Evolutionary conservation across 1,284 basidiomycete genomes (phyloP), one percentile per base, ranked within the genome.

Genomic region (Pseudozyma hubeiensis): DNA sequence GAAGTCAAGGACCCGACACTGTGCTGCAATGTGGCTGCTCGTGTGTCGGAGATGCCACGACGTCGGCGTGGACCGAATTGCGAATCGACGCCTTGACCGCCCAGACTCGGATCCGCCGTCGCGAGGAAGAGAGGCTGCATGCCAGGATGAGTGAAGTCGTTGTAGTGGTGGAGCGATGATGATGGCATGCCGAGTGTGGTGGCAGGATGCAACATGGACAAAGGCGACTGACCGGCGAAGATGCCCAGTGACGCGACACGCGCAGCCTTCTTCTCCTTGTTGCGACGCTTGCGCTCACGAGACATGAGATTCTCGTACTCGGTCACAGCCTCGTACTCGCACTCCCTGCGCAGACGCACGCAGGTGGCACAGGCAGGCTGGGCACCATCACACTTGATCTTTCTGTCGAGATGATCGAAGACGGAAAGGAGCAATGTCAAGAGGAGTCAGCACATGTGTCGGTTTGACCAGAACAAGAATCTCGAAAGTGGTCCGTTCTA

Each of bases 321-420:
- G 11, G 71, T 78, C 11, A 81, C 79, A 6, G 75, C 75, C 64
- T 81, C 75, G 63, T 81, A 81, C 39, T 78, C 78, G 60, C 79
- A 81, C 57, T 75, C 65, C 29, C 79, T 56, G 48, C 73, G 70
- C 14, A 81, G 56, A 7, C 76, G 78, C 13, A 74, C 69, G 52
- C 79, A 81, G 19, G 78, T 79, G 19, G 77, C 71, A 55, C 79
- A 81, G 2, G 69, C 48, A 11, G 79, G 79, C 53, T 79, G 76
- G 0, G 67, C 52, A 24, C 79, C 79, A 29, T 81, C 79, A 41
- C 79, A 81, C 40, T 77, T 79, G 61, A 81, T 81, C 50, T 81
- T 81, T 14, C 78, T 79, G 45, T 48, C n/a, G 30, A 16, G 13
- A 44, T 7, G 1, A 8, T n/a, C 40, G 40, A 13, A 16, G 40